Evolutionary conservation across 352 stramenopile species (phyloP), one percentile per base, ranked within the genome.

Genomic region (Phytophthora litchii): DNA sequence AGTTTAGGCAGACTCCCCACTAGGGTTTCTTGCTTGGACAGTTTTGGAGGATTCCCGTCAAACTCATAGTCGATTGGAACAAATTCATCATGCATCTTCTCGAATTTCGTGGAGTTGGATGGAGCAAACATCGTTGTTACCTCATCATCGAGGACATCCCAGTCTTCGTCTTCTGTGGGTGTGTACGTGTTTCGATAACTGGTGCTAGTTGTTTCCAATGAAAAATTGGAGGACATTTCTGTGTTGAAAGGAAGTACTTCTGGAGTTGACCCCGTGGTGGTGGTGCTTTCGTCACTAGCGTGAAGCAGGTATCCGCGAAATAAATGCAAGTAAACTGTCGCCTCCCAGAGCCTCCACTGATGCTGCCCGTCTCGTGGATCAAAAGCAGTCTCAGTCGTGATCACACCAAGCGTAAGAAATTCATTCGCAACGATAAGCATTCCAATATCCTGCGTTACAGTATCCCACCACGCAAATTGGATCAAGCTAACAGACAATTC

Each of bases 381-480:
- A 2, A 4, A 44, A 27, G n/a, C 21, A 40, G 7, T 31, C 7
- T 54, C 40, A 23, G 23, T 35, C 8, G 55, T 54, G 14, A 71
- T 43, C 2, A 70, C 53, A 0, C 83, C 83, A 36, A 90, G 83
- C 0, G 83, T 85, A 0, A 90, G 60, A 19, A 88, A 61, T 34
- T 90, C 80, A 23, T 77, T 80, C 1, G 50, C 49, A 25, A 90
- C 56, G 0, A 84, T 37, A 6, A 92, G 62, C 25, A 89, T 64
- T 0, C 65, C 76, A 2, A 68, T 64, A 0, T 90, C 75, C 53
- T 88, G 83, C 0, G 69, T 87, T 35, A 68, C 54, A 8, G 61
- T 67, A 40, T 92, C 83, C 83, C 83, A 92, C 79, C 81, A 89
- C 3, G 68, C 68, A 10, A 91, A 54, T 48, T 92, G 83, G 2